Evolutionary conservation across 805 yeast genomes (phyloP), one percentile per base, ranked within the genome.

Genomic region (Yarrowia sp.): DNA sequence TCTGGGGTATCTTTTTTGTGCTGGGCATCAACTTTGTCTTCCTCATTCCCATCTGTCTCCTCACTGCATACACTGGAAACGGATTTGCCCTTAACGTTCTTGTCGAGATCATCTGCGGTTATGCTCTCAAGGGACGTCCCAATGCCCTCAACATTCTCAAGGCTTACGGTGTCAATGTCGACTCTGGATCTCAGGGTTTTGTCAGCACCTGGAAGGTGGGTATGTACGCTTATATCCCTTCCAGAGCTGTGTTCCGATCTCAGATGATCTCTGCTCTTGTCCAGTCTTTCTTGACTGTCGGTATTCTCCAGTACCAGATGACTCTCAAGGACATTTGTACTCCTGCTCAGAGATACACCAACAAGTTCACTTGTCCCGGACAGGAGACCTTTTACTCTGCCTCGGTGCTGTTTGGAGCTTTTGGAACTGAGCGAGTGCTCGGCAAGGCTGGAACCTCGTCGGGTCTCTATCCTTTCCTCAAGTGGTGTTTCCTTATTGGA

Each of bases 21-120:
- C 74, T 86, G 17, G 71, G 76, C 13, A 79, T 86, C 68, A 83
- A 85, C 63, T 72, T 82, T 39, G 74, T 84, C 15, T 82, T 86
- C 71, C 75, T 87, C 60, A 75, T 87, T 47, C 92, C 92, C 11
- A 28, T 31, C 33, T 84, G 87, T 8, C 76, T 86, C 8, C 79
- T 86, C 58, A 81, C 82, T 31, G 84, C 89, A 2, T 81, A 82
- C 33, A 84, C 90, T 0, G 86, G 86, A 74, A 79, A 74, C 50
- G 70, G 80, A 1, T 78, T 86, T 67, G 85, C 85, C n/a, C 75
- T 86, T 67, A 83, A 83, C 70, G 88, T 85, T 1, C 74, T 87
- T 61, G 83, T 85, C 4, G 90, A 87, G 70, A 76, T 87, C 63
- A 80, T 87, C 63, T 83, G 84, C 47, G 91, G 91, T 1, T 86